Evolutionary conservation across 371 early-diverging fungal genomes (phyloP).

Genomic region (Circinella umbellata): DNA sequence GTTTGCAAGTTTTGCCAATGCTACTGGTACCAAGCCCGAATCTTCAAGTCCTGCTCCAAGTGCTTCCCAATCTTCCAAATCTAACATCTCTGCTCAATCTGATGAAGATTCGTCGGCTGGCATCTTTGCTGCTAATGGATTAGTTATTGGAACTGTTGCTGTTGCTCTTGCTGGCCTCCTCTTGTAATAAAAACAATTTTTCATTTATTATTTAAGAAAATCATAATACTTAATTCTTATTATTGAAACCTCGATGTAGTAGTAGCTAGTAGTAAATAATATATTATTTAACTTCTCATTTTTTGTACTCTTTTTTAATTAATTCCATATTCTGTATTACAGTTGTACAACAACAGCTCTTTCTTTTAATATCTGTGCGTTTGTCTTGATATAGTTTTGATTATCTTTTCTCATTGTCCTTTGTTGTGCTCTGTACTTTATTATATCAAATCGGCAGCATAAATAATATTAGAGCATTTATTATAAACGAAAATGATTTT

Average conservation of each 20-base stretch:
- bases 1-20: constrained; percentile 32
- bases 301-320: no score
- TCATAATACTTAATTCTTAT: neutral
- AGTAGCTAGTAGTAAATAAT: no score
- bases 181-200: neutral
- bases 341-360: no score
- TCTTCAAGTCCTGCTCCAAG: neutral
- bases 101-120: neutral
- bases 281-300: no score
- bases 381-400: no score
- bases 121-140: neutral
- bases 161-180: neutral
- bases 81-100: neutral
- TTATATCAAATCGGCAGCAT: no score
- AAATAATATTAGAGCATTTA: no score
- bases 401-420: no score
- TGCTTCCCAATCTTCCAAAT: neutral
- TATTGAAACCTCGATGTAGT: neutral
- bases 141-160: neutral
- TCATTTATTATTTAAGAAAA: neutral
- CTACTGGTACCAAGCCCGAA: neutral
- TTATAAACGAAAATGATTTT: no score
- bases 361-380: no score
- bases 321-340: no score
- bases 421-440: no score